Conservation (phyloP, 768 basidiomycete species). For the Russula abietina region DNA sequence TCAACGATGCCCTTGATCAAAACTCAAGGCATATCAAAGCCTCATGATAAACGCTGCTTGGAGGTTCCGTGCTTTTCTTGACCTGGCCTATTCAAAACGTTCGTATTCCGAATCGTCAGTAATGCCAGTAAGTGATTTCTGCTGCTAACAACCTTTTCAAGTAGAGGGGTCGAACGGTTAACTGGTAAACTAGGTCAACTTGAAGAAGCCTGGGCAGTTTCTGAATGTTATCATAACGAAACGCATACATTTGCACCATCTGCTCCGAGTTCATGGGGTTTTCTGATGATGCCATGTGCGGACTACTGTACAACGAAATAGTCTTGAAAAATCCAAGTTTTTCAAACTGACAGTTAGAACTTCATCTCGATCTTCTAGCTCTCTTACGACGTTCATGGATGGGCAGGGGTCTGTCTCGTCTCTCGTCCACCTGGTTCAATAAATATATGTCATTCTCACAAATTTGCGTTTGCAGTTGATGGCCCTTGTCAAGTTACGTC, state of each 20-base stretch:
- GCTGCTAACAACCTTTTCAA: no score
- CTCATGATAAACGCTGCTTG: no score
- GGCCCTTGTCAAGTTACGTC: no score
- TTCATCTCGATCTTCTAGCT: not conserved
- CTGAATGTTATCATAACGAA: not conserved
- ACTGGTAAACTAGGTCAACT: no score
- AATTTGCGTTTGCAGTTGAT: not conserved
- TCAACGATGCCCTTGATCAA: no score
- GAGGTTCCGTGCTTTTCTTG: no score
- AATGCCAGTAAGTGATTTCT: no score
- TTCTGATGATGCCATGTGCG: not conserved
- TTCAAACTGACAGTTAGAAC: not conserved
- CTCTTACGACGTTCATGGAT: not conserved
- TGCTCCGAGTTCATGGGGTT: not conserved
- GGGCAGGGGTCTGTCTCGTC: not conserved
- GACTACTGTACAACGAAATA: not conserved
- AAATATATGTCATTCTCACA: not conserved
- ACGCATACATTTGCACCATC: not conserved
- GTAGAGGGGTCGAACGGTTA: no score
- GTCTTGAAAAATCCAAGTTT: not conserved
- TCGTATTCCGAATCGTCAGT: no score
- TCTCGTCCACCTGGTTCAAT: not conserved
- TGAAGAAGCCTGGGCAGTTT: no score
- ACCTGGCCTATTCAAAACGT: no score
- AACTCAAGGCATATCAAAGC: no score